phyloP scores from a whole-genome alignment of 805 yeast genomes.

The Cyberlindnera nakhonratchasimensis region DNA sequence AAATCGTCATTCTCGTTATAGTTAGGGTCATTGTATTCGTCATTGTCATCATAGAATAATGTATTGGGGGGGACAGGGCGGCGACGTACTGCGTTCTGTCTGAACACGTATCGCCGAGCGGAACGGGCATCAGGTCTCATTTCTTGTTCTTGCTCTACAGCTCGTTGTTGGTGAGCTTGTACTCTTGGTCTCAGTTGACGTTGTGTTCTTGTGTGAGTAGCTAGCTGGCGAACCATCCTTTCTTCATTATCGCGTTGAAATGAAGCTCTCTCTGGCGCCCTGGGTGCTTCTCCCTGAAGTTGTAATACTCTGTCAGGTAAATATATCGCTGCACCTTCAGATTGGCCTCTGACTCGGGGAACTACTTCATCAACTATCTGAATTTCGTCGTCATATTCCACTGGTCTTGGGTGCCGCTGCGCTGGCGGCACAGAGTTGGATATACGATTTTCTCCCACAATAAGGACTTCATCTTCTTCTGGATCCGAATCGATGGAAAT shows the following conservation, averaged over 20 bases:
- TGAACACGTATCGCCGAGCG: not conserved
- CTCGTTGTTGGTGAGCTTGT: not conserved
- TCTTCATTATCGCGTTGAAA: not conserved
- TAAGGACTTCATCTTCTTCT: constrained; percentile 1
- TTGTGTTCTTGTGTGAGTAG: not conserved
- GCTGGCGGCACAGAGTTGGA: not conserved
- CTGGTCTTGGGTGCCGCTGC: not conserved
- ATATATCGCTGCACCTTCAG: constrained; percentile 1
- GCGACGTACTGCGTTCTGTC: not conserved
- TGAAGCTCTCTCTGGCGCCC: not conserved
- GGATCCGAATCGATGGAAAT: not conserved
- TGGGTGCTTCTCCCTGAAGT: not conserved
- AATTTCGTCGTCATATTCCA: not conserved
- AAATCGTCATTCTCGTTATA: constrained; percentile 2
- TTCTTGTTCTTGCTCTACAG: not conserved
- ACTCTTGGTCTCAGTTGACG: not conserved
- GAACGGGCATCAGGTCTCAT: not conserved
- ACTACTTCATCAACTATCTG: not conserved
- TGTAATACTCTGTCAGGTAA: not conserved
- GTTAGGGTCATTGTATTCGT: not conserved
- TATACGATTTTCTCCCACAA: not conserved
- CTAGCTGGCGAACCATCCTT: not conserved
- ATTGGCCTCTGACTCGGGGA: not conserved
- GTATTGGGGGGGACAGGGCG: no score
- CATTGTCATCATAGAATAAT: constrained; percentile 8